Conservation (phyloP, 768 basidiomycete species). For the Tulasnella sp. region DNA sequence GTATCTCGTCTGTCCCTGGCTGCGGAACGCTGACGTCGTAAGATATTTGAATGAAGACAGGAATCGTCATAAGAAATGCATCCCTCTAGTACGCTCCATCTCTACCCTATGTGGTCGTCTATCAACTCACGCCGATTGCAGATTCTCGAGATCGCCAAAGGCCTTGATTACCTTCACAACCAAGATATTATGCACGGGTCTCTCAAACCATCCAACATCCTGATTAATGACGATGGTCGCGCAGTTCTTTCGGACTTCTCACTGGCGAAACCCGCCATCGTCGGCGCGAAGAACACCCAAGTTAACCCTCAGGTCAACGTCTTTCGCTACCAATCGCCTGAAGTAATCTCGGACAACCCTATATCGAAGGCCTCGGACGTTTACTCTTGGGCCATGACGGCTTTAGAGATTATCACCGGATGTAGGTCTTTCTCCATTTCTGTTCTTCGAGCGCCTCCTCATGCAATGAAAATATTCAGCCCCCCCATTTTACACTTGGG, state of each 20-base stretch:
- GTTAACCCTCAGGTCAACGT: background rate
- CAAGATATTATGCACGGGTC: constrained; percentile 10
- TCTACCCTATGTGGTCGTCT: background rate
- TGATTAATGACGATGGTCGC: constrained; percentile 4
- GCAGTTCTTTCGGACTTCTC: constrained; percentile 25
- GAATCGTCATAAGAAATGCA: background rate
- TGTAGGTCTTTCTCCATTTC: background rate
- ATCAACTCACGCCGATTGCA: background rate
- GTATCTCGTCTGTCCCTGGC: background rate
- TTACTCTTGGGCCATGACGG: constrained; percentile 28
- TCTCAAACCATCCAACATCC: constrained; percentile 16
- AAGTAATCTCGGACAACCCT: background rate
- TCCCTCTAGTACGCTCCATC: background rate
- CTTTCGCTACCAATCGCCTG: constrained; percentile 16
- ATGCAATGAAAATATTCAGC: background rate
- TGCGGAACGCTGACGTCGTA: background rate
- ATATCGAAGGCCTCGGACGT: constrained; percentile 20
- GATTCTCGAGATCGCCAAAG: constrained; percentile 8
- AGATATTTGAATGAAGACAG: background rate
- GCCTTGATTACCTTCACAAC: constrained; percentile 19
- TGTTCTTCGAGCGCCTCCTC: background rate
- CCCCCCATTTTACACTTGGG: background rate
- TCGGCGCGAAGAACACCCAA: background rate
- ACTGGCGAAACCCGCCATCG: background rate
- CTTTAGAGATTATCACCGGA: constrained; percentile 16